Evolutionary conservation across 352 stramenopile species (phyloP), one percentile per base, ranked within the genome.

Genomic region (Aphanomyces cochlioides): DNA sequence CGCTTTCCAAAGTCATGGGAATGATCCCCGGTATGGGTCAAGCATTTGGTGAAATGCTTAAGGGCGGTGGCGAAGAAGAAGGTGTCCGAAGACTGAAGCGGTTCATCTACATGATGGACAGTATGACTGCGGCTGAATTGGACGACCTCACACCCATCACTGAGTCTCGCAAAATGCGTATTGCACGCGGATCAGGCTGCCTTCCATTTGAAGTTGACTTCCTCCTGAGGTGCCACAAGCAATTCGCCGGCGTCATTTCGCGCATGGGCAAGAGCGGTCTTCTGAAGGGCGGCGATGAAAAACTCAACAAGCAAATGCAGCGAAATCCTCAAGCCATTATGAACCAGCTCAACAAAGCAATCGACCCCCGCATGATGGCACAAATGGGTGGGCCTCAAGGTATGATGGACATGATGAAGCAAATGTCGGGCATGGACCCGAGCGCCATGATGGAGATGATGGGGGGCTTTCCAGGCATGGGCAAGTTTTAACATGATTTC

Each of bases 51-150:
- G 81, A 88, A 66, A 84, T 98, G 70, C 95, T 98, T 74, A 95
- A 90, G 58, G 87, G 92, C 75, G 91, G 90, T 57, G 89, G 90
- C 5, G 95, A 98, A 66, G 89, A 98, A 59, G 90, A 98, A 76
- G 86, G 84, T 10, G 96, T 85, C 5, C 94, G 96, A 72, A 83
- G 91, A 17, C 82, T 99, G 40, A 96, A 98, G 58, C 94, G 93
- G 54, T 99, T 99, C 80, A 86, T 99, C 74, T 99, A 97, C 82
- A 99, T 99, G 85, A 99, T 99, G 96, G 97, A 99, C 77, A 98
- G 84, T 71, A 99, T 99, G 97, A 98, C 92, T 4, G 90, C 98
- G 69, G 90, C 90, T 1, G 95, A 98, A 76, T 83, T 99, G 3
- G 98, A 99, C 76, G 96, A 88, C 34, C 60, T 92, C n/a, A 82